Base-by-base conservation (phyloP, 805 yeast genomes). In the Zygotorulaspora florentina region DNA sequence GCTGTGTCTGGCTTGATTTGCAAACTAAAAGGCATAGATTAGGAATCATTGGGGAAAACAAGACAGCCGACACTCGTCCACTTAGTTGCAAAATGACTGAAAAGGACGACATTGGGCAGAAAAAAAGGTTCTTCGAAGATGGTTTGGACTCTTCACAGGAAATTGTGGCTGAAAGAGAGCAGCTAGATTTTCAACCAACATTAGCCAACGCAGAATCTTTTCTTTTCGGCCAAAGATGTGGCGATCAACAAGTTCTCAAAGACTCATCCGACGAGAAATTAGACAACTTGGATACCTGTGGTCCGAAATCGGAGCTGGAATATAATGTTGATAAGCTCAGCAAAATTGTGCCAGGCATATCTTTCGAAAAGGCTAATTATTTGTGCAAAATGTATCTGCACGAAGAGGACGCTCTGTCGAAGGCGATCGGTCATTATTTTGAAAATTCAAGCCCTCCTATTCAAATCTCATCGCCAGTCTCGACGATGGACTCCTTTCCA, bases 381-480 rank as follows among this genome's bases (percentile, higher is more conserved):
- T 51, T 73, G 10, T 66, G 51, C 40, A 49, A 54, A 1, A 62
- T 59, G 44, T 69, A 61, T 47, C 51, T 54, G n/a, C 42, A 51
- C 12, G 39, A 53, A 0, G 55, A 53, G 1, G 61, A 64, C n/a
- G 55, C 64, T 2, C 55, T 73, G 2, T 49, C 69, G 10, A 55
- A 55, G n/a, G 75, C 79, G 1, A 65, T 71, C 1, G 67, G 70
- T 45, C 68, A 65, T 1, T 72, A 67, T 48, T 66, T 72, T 45
- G 76, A 72, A 25, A 43, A 33, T 6, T 17, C 44, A 20, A 13
- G 40, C 6, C 15, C 33, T 2, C 26, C 16, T 2, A 25, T 17
- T 17, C 15, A 18, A 5, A n/a, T 36, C 2, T 7, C 39, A 12
- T 10, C 20, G 12, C 36, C 38, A 11, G 15, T 30, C n/a, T 13